Conservation (phyloP, 78 protist genomes). For the Chrysochromulina tobinii region DNA sequence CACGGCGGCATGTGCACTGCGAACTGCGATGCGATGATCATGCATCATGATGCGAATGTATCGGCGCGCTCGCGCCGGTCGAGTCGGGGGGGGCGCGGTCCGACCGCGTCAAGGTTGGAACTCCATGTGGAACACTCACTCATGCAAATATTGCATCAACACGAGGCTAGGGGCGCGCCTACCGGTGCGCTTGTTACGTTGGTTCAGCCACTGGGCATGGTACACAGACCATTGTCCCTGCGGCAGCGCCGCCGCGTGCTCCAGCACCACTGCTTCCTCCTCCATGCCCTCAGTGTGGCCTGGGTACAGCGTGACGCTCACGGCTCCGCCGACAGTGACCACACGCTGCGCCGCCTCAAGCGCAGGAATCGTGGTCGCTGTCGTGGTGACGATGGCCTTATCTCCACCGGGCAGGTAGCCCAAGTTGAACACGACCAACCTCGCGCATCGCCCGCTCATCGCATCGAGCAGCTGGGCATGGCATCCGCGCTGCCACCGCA, state of each 20-base stretch:
- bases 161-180: background rate
- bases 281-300: constrained; percentile 6
- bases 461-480: too few species aligned
- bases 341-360: background rate
- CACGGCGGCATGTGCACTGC: too few species aligned
- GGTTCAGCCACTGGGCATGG: constrained; percentile 22
- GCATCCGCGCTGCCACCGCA: too few species aligned
- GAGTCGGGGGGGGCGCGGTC: too few species aligned
- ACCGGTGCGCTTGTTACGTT: constrained; percentile 9
- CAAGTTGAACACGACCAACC: constrained; percentile 29
- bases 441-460: background rate
- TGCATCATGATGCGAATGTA: too few species aligned
- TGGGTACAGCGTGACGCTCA: background rate
- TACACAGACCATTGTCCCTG: background rate
- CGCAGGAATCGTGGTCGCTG: background rate
- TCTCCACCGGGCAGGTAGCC: constrained; percentile 42
- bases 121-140: too few species aligned
- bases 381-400: background rate
- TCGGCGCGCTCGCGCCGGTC: too few species aligned
- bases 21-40: too few species aligned
- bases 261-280: constrained; percentile 20
- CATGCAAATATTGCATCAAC: background rate
- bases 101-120: too few species aligned
- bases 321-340: background rate
- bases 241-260: background rate